Evolutionary conservation across 441 rosid species (phyloP).

Genomic region (Breynia disticha): DNA sequence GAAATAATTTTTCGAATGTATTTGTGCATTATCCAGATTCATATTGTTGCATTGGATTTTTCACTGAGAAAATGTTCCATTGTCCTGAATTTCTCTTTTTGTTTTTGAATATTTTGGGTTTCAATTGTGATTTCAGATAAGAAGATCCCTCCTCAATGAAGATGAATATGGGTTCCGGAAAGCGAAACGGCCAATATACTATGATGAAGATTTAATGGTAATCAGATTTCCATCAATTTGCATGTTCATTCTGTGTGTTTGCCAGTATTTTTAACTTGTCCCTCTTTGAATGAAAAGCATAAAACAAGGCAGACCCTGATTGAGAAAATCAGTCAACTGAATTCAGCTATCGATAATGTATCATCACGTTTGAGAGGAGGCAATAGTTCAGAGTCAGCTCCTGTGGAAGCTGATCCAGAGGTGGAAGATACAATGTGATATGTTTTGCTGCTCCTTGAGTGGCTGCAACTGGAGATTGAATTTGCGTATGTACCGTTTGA

Average conservation of each 20-base stretch:
- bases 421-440: slow-evolving; percentile 54
- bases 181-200: slow-evolving; percentile 60
- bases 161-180: slow-evolving; percentile 72
- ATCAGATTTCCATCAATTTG: slow-evolving; percentile 1
- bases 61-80: too few species aligned
- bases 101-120: slow-evolving; percentile 1
- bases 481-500: too few species aligned
- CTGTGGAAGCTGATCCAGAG: slow-evolving; percentile 48
- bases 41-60: too few species aligned
- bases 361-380: slow-evolving; percentile 83
- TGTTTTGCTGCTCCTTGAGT: not conserved
- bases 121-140: slow-evolving; percentile 36
- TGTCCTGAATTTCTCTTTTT: not conserved
- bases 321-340: slow-evolving; percentile 78
- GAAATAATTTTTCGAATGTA: too few species aligned
- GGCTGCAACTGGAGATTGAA: too few species aligned
- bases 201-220: slow-evolving; percentile 87
- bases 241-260: not conserved
- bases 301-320: slow-evolving; percentile 78
- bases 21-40: too few species aligned
- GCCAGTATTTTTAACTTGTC: not conserved
- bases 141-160: slow-evolving; percentile 67
- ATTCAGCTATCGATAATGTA: slow-evolving; percentile 85
- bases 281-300: slow-evolving; percentile 25
- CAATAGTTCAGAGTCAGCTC: slow-evolving; percentile 26